Conservation (phyloP, 345 rosid species). For the Raphanus sativus region DNA sequence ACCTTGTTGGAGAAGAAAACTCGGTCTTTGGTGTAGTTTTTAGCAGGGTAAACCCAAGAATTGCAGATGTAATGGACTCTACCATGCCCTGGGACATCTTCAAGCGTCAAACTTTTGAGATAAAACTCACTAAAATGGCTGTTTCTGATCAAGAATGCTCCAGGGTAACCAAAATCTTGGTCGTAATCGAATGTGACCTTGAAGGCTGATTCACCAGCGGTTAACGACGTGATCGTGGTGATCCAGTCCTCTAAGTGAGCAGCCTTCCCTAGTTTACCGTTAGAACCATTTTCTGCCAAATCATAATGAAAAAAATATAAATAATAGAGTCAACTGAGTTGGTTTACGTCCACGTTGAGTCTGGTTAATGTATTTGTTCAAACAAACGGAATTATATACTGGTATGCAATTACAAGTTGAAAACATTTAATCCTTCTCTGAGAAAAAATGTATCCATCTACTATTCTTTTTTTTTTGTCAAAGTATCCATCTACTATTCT, state of each 20-base stretch:
- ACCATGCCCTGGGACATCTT: constrained; percentile 68
- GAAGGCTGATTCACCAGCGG: constrained; percentile 57
- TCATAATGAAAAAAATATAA: background rate
- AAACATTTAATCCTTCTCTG: no score
- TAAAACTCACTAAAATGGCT: constrained; percentile 65
- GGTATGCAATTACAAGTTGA: background rate
- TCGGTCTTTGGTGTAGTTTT: constrained; percentile 50
- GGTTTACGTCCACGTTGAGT: background rate
- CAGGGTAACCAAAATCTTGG: constrained; percentile 60
- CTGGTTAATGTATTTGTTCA: background rate
- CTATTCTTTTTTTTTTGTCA: no score
- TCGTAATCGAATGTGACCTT: constrained; percentile 57
- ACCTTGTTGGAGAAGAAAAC: constrained; percentile 85
- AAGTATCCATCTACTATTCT: no score
- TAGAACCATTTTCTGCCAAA: constrained; percentile 38
- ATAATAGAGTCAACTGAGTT: background rate
- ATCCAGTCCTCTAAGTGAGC: constrained; percentile 61
- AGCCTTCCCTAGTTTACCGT: constrained; percentile 57
- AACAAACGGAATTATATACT: background rate
- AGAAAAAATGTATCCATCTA: no score
- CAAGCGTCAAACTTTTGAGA: constrained; percentile 70
- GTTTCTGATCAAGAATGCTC: constrained; percentile 59
- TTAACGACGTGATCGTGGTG: constrained; percentile 31
- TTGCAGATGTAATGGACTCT: constrained; percentile 70
- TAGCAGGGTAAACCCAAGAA: constrained; percentile 84